phyloP scores from a whole-genome alignment of 2,329 filamentous ascomycete genomes.

The Peltaster fructicola region DNA sequence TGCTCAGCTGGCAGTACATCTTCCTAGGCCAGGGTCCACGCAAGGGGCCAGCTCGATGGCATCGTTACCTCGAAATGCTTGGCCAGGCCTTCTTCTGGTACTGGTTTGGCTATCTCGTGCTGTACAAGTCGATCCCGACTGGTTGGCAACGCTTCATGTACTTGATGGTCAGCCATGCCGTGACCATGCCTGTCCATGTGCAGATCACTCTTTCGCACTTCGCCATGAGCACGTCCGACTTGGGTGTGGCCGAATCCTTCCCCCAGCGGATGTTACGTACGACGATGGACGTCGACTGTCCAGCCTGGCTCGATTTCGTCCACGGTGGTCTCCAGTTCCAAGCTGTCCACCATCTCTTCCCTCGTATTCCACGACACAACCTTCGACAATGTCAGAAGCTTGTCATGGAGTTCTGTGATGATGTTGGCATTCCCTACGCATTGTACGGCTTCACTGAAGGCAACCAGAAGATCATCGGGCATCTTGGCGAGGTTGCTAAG shows the following conservation, averaged over 20 bases:
- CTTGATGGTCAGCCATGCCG: conserved; percentile 44
- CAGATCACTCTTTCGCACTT: conserved; percentile 59
- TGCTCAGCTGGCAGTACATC: conserved; percentile 49
- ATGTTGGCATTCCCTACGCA: conserved; percentile 45
- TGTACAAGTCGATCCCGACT: conserved; percentile 42
- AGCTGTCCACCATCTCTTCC: conserved; percentile 52
- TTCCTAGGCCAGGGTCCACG: conserved; percentile 36
- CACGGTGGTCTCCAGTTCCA: conserved; percentile 60
- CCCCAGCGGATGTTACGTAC: conserved; percentile 52
- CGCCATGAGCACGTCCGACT: conserved; percentile 50
- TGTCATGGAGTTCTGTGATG: conserved; percentile 46
- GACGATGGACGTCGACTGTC: conserved; percentile 59
- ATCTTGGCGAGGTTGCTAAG: conserved; percentile 40
- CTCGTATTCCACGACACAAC: conserved; percentile 51
- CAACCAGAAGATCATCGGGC: conserved; percentile 39
- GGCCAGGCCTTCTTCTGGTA: conserved; percentile 50
- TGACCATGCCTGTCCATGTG: conserved; percentile 51
- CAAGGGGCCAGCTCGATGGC: conserved; percentile 49
- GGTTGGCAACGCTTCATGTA: conserved; percentile 41
- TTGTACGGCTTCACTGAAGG: conserved; percentile 44
- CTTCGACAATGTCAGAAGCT: conserved; percentile 41
- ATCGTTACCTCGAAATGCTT: conserved; percentile 45
- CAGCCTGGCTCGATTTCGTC: conserved; percentile 52
- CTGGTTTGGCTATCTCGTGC: conserved; percentile 47
- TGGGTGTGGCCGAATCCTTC: conserved; percentile 48